Evolutionary conservation across 805 yeast species (phyloP), one percentile per base, ranked within the genome.

Genomic region (Wickerhamomyces silvicola): DNA sequence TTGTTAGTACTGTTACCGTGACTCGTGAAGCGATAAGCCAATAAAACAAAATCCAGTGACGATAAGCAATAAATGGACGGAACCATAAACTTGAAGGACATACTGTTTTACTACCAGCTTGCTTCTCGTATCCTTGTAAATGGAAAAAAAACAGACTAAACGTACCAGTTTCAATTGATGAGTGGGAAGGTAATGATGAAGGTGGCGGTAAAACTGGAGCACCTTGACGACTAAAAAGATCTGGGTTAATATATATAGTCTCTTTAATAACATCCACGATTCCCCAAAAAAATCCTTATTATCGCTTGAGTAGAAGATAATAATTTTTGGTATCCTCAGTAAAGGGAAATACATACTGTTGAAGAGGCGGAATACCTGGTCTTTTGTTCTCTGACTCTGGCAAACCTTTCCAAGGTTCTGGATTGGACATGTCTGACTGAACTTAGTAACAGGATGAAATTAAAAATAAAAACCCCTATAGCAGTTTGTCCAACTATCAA

Each of bases 151-250:
- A 48, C n/a, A n/a, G n/a, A n/a, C n/a, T n/a, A n/a, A n/a, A n/a
- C 54, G 17, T 39, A 47, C 54, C 48, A 14, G 51, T 37, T 29
- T 49, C 53, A 33, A 42, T 41, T n/a, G 44, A 25, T 12, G 44
- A 27, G 31, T 37, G 46, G 8, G 48, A 35, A 9, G 52, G 48
- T 10, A 46, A 39, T 3, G 47, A 36, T 9, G 73, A 72, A 12
- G 80, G 79, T 10, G 80, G 78, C 6, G 79, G 80, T 39, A 74
- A 60, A 12, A 73, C 77, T 9, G 78, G 78, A 6, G 77, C 75
- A 30, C 59, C 40, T 52, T 70, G 78, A 48, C 74, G 77, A 43
- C 78, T 72, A 39, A n/a, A 30, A 17, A 18, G 18, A 19, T 18
- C 11, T n/a, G 20, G 33, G 47, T 43, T 42, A 41, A 50, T 42